These are phyloP conservation scores for Rheum nobile DNA, from an alignment of 148 eudicot genomes.

Conservation along the genomic window DNA sequence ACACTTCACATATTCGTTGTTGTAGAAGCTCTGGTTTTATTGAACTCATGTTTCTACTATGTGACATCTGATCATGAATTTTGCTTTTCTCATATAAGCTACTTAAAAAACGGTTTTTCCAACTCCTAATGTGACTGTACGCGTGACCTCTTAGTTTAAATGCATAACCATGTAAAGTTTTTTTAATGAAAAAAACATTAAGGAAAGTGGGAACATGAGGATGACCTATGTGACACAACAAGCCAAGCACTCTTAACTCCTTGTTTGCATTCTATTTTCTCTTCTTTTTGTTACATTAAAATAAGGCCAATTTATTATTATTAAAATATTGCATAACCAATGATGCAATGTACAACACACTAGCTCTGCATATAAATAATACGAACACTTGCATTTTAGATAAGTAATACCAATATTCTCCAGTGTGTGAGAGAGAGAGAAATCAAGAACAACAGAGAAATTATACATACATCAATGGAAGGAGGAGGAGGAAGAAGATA, in stretches of 20 bases:
- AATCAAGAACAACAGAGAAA: neutral
- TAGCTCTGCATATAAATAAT: neutral
- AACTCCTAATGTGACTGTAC: too few relatives aligned
- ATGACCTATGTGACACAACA: neutral
- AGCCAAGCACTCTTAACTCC: neutral
- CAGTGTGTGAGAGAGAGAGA: neutral
- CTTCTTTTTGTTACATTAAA: neutral
- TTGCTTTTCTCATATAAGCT: too few relatives aligned
- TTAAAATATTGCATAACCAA: neutral
- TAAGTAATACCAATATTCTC: neutral
- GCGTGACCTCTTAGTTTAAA: too few relatives aligned
- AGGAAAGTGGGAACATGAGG: neutral
- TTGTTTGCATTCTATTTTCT: neutral
- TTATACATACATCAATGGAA: neutral
- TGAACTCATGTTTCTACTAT: too few relatives aligned
- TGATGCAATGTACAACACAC: neutral
- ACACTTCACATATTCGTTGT: too few relatives aligned
- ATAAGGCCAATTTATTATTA: neutral
- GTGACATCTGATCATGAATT: too few relatives aligned
- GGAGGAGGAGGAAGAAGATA: slow-evolving; percentile 17
- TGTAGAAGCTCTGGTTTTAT: too few relatives aligned
- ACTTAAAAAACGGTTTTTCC: too few relatives aligned
- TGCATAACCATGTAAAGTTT: too few relatives aligned
- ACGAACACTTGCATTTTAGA: neutral
- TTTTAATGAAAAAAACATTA: neutral